phyloP scores from a whole-genome alignment of 2,329 filamentous ascomycete genomes.

The Ceratocystis diversiconidia region DNA sequence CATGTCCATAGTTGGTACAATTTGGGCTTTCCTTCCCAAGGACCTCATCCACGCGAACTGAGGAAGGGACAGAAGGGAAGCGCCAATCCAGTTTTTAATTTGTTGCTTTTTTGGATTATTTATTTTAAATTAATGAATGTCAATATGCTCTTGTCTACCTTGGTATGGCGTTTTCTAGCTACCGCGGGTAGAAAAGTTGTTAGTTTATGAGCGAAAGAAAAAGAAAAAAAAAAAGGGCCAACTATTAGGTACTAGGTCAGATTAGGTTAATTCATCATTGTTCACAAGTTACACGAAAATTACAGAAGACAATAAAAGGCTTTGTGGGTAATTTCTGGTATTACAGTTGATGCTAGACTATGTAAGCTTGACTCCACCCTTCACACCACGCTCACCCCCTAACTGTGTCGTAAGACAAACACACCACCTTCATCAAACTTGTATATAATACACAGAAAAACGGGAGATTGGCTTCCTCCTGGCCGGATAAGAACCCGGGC shows the following conservation, averaged over 20 bases:
- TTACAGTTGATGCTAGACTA: conserved; percentile 29
- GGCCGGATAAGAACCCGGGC: conserved; percentile 23
- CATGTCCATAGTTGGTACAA: conserved; percentile 63
- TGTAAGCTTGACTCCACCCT: not conserved
- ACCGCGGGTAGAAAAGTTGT: not conserved
- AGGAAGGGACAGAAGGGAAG: not conserved
- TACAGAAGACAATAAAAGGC: conserved; percentile 11
- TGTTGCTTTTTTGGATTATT: not conserved
- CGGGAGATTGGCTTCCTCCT: conserved; percentile 38
- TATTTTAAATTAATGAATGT: too few relatives aligned
- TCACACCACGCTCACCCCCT: not conserved
- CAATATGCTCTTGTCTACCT: too few relatives aligned
- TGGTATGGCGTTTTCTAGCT: too few relatives aligned
- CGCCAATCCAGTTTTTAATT: not conserved
- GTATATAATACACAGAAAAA: conserved; percentile 1
- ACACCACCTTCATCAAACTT: not conserved
- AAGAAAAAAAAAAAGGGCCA: not conserved
- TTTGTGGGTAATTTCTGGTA: conserved; percentile 57
- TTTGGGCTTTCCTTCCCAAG: conserved; percentile 79
- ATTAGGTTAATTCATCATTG: not conserved
- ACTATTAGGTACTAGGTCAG: too few relatives aligned
- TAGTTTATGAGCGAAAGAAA: not conserved
- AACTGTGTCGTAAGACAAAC: not conserved
- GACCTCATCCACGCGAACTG: conserved; percentile 47
- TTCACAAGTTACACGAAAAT: not conserved